Base-by-base conservation (phyloP, 2,329 filamentous ascomycete species). In the Capronia americana region DNA sequence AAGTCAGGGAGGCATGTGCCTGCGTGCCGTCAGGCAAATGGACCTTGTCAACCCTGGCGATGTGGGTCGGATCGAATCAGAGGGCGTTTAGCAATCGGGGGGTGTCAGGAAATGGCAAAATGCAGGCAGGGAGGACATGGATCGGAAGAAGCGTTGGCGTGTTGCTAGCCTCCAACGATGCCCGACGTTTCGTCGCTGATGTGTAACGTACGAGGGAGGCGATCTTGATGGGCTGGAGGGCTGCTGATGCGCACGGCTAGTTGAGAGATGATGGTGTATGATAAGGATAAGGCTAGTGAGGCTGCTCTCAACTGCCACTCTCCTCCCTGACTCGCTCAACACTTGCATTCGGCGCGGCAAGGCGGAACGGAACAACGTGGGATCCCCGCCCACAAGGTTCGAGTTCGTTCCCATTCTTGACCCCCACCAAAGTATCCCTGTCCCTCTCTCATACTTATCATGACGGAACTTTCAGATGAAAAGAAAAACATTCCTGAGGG, bases 301-400 rank as follows among this genome's bases (percentile, higher is more conserved):
- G 64, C 57, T 67, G 55, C 51, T 57, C 54, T 20, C 32, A 17
- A 26, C 20, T 51, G 48, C 20, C 48, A 51, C 20, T 51, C 48
- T 51, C 48, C 38, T 44, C 48, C 38, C 20, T n/a, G 38, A 26
- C 48, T 51, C 14, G 48, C 48, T 55, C 53, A 55, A 7, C 46
- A 26, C 32, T 26, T 32, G 34, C 28, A 61, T 61, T 61, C 51
- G 50, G 32, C 41, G 38, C 60, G 58, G 58, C 44, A 62, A 57
- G 60, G 66, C 66, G 66, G 66, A 68, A 68, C 68, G 65, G 68
- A 69, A 67, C 57, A 69, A 67, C 68, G 68, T 69, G 68, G 68
- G 68, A 67, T 66, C 61, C 26, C 66, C 64, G 57, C 63, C 64
- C 57, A 64, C 32, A 30, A 44, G 38, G 38, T 44, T 44, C 38